A percentile compares a stretch with the other conserved stretches of the same genome.
phyloP scores from a whole-genome alignment of 78 protist species.

The Chrysochromulina parva region DNA sequence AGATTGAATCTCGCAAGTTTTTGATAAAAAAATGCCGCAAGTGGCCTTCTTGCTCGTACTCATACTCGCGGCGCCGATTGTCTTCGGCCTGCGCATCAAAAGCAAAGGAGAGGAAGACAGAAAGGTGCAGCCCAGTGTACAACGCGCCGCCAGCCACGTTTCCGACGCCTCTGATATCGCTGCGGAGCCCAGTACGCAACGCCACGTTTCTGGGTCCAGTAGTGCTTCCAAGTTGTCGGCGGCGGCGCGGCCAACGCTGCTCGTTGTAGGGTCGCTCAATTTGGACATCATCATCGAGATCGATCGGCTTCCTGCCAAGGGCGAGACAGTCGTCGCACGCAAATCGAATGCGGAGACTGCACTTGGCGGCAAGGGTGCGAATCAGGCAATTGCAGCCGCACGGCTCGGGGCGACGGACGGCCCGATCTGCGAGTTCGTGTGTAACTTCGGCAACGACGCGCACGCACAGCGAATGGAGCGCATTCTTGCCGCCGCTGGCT shows the following conservation, averaged over 20 bases:
- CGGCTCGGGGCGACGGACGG: background rate
- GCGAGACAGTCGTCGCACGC: background rate
- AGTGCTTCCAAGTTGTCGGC: background rate
- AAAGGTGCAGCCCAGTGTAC: too few relatives aligned
- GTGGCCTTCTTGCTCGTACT: too few relatives aligned
- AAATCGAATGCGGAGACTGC: background rate
- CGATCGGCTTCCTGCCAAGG: background rate
- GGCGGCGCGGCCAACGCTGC: background rate
- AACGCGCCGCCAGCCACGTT: too few relatives aligned
- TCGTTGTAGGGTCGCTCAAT: slow-evolving; percentile 4
- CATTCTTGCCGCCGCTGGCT: background rate
- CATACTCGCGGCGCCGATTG: too few relatives aligned
- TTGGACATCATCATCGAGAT: slow-evolving; percentile 26
- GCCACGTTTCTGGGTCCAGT: too few relatives aligned
- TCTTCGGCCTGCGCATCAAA: too few relatives aligned
- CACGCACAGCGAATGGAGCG: background rate
- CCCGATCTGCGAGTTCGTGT: background rate
- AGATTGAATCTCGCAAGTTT: too few relatives aligned
- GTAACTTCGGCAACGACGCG: slow-evolving; percentile 5
- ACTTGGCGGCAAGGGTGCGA: slow-evolving; percentile 35
- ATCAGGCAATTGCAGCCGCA: slow-evolving; percentile 29
- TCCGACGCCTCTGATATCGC: too few relatives aligned
- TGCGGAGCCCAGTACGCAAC: too few relatives aligned
- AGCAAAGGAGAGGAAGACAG: too few relatives aligned
- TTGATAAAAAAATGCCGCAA: too few relatives aligned